Evolutionary conservation across 2,329 filamentous ascomycete genomes (phyloP).

Genomic region (Pseudogymnoascus sp.): DNA sequence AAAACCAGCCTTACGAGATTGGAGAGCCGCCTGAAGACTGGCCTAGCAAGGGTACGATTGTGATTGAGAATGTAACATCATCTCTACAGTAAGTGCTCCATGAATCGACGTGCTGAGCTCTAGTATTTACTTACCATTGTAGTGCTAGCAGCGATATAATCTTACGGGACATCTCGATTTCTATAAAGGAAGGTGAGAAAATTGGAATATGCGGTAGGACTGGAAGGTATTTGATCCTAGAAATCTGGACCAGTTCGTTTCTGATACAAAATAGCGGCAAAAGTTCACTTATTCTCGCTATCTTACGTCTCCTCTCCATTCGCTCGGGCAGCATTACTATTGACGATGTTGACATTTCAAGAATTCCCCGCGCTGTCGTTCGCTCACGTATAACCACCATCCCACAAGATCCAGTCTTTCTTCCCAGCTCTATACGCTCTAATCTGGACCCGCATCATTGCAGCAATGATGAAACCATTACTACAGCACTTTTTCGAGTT

Average conservation of each 20-base stretch:
- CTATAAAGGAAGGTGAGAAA: constrained; percentile 28
- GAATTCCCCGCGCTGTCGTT: constrained; percentile 34
- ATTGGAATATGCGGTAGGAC: constrained; percentile 31
- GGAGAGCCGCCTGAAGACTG: constrained; percentile 19
- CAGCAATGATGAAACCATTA: constrained; percentile 34
- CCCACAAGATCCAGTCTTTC: constrained; percentile 42
- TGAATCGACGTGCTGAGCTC: neutral
- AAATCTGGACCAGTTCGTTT: neutral
- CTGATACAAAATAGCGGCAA: constrained; percentile 30
- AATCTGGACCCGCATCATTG: constrained; percentile 39
- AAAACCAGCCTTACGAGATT: neutral
- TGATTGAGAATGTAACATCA: constrained; percentile 23
- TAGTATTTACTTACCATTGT: neutral
- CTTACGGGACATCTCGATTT: neutral
- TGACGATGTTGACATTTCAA: constrained; percentile 38
- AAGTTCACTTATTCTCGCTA: constrained; percentile 32
- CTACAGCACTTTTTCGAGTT: constrained; percentile 37
- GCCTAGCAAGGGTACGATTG: constrained; percentile 26
- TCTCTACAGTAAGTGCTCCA: neutral
- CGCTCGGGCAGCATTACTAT: constrained; percentile 35
- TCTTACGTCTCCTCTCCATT: constrained; percentile 34
- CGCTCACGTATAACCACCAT: constrained; percentile 33
- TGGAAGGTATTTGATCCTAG: constrained; percentile 14
- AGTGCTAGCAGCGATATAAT: neutral
- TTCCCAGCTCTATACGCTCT: constrained; percentile 37